These are phyloP conservation scores for Carex arenaria DNA, from an alignment of 202 grass and related monocot species.

Conservation along the genomic window DNA sequence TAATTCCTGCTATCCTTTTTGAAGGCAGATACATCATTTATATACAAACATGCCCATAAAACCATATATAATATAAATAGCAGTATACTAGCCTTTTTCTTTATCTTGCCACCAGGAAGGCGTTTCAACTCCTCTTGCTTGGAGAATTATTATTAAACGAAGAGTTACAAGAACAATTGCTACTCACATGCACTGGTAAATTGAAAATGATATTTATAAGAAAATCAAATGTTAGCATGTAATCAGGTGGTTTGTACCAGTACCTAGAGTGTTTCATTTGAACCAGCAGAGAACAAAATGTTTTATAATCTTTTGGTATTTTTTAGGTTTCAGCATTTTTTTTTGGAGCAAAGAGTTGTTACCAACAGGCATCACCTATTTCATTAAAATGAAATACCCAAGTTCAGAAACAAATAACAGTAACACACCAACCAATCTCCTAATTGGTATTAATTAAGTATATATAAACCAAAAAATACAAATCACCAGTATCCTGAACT, in stretches of 20 bases:
- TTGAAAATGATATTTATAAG: not conserved
- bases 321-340: not conserved
- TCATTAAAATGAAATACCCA: not conserved
- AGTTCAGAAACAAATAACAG: not conserved
- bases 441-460: not conserved
- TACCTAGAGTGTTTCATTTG: not conserved
- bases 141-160: not conserved
- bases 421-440: not conserved
- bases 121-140: too few species aligned
- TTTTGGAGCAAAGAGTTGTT: not conserved
- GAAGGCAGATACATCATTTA: too few species aligned
- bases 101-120: too few species aligned
- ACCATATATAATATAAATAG: too few species aligned
- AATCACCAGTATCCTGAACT: not conserved
- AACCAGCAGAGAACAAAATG: not conserved
- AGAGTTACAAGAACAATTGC: conserved; percentile 2
- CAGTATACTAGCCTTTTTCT: too few species aligned
- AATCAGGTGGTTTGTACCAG: not conserved
- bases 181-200: not conserved
- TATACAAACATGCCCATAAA: too few species aligned
- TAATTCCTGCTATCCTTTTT: too few species aligned
- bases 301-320: not conserved
- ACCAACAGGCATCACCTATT: not conserved
- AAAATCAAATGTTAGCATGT: not conserved
- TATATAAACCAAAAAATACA: not conserved